Base-by-base conservation (phyloP, 192 early-diverging fungal genomes). In the Pilaira anomala region DNA sequence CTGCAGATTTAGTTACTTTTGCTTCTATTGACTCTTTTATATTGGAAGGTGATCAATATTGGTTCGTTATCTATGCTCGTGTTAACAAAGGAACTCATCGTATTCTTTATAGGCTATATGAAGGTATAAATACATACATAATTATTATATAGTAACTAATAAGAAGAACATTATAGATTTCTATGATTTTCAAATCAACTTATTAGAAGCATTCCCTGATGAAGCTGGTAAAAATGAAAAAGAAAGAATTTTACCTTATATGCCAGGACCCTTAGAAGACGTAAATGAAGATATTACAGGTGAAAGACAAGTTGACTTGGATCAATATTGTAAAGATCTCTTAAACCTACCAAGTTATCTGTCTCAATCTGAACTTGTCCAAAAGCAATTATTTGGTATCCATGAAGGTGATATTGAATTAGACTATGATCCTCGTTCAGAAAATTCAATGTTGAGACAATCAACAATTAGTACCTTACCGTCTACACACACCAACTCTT, bases 31-130 rank as follows among this genome's bases (percentile, higher is more conserved):
- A 87, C 4, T 82, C 85, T 9, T 85, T 77, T 65, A 84, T 86
- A 46, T 78, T 80, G 49, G 86, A 88, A 60, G 85, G 81, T 29
- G 86, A 84, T 67, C 78, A 80, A 11, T 89, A 85, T 69, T 80
- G 87, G 80, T 91, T 88, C 74, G 69, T 86, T 29, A 74, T 91
- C n/a, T 74, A 76, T 58, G 82, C 82, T 16, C 72, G 79, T 22
- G 73, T 87, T 19, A 50, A 57, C 52, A 75, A 82, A 53, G 85
- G 85, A n/a, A 72, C 77, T 6, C 77, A 79, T 48, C 80, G 90
- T 52, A 79, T 82, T 49, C 66, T 91, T 19, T 88, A 81, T 62
- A 82, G 90, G 36, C 69, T 86, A n/a, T 91, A 91, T 71, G 88
- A 91, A 63, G 71, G 71, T 73, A 55, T 39, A 19, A 7, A 7